Base-by-base conservation (phyloP, 2,329 filamentous ascomycete genomes). In the Aphanoascus verrucosus region DNA sequence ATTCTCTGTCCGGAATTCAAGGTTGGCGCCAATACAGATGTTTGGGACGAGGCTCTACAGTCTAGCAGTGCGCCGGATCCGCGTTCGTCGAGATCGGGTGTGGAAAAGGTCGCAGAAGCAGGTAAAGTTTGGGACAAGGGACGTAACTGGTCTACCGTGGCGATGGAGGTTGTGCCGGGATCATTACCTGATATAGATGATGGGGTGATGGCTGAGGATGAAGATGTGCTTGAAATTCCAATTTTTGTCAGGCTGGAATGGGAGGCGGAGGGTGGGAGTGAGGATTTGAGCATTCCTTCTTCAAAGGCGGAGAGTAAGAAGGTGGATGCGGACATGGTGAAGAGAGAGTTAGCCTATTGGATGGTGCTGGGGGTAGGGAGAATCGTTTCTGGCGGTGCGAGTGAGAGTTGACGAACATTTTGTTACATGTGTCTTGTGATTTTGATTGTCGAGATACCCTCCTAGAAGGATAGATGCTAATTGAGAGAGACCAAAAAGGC, bases 111-210 rank as follows among this genome's bases (percentile, higher is more conserved):
- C 47, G 82, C 86, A 14, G 89, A 94, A 68, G 87, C 87, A 0
- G 93, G 91, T 50, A 97, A 97, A 70, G 83, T 97, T n/a, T 98
- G 88, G 86, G 90, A 96, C 58, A 81, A 84, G 52, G 91, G 90
- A 0, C 78, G 90, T 35, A 98, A 97, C 67, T 96, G 90, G 87
- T 93, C 93, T 14, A 93, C 84, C 59, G 88, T 98, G 9, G 86
- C 96, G 17, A 76, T 98, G 23, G 93, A 98, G 67, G 85, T 98
- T 12, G 80, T 96, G 80, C 90, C 63, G 62, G 77, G 58, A 57
- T 70, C 62, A 15, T 64, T 67, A 44, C 69, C 65, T 2, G 65
- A 63, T 15, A 63, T 65, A 2, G 60, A 62, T 42, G 57, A 55
- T 19, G 40, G 37, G 17, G 64, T 62, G 37, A 52, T 72, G 11